Conservation (phyloP, 2,329 filamentous ascomycete genomes). For the Cercospora sp. region DNA sequence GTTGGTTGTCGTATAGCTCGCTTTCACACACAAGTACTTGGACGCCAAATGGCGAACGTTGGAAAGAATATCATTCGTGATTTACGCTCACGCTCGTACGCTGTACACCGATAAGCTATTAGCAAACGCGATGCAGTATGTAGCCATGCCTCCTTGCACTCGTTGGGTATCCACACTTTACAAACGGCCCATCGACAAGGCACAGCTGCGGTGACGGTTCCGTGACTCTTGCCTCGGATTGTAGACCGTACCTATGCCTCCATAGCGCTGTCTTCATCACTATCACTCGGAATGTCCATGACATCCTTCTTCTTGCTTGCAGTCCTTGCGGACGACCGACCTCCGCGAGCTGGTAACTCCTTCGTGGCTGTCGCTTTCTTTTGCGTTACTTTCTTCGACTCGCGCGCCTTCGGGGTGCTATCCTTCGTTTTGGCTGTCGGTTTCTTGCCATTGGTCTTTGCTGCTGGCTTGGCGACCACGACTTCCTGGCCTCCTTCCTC, state of each 20-base stretch:
- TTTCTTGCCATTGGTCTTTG: slow-evolving; percentile 7
- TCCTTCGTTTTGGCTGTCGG: neutral
- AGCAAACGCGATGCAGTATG: slow-evolving; percentile 1
- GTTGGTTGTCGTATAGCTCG: neutral
- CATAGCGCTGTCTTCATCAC: slow-evolving; percentile 30
- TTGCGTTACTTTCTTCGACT: slow-evolving; percentile 11
- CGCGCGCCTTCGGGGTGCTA: neutral
- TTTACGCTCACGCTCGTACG: neutral
- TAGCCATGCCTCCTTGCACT: neutral
- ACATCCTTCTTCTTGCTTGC: slow-evolving; percentile 30
- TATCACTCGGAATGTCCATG: slow-evolving; percentile 30
- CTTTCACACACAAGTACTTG: neutral
- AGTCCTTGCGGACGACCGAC: slow-evolving; percentile 16
- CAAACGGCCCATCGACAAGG: neutral
- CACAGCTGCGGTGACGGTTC: neutral
- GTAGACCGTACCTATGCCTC: slow-evolving; percentile 13
- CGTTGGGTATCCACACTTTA: slow-evolving; percentile 10
- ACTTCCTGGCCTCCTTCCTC: neutral
- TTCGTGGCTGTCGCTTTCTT: slow-evolving; percentile 20
- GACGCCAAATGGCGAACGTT: neutral
- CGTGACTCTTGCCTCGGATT: neutral
- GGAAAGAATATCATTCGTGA: neutral
- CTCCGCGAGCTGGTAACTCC: slow-evolving; percentile 22
- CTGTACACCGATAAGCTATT: slow-evolving; percentile 1
- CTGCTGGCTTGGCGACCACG: neutral